Evolutionary conservation across 2,329 filamentous ascomycete genomes (phyloP).

Genomic region (Diaporthe sp.): DNA sequence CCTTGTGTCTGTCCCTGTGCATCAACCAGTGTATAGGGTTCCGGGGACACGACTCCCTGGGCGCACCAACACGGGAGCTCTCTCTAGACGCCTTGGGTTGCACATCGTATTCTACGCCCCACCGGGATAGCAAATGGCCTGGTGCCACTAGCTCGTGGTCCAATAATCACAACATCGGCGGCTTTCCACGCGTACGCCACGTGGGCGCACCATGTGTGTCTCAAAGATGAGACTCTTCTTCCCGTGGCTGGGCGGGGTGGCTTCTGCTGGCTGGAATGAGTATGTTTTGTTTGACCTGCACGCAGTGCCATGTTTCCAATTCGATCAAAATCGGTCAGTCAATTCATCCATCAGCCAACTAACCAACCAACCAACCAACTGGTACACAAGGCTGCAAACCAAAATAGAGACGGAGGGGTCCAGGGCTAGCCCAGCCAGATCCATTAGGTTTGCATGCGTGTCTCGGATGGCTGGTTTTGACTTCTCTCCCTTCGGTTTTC

Average conservation of each 20-base stretch:
- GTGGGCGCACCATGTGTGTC: slow-evolving; percentile 19
- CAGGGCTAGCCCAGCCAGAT: neutral
- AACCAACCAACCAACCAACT: neutral
- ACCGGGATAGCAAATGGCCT: neutral
- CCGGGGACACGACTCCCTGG: neutral
- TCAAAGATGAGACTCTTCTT: slow-evolving; percentile 12
- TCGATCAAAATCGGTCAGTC: neutral
- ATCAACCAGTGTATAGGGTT: too few species aligned
- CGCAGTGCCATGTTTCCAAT: neutral
- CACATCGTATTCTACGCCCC: neutral
- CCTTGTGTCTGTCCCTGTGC: neutral
- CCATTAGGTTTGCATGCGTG: neutral
- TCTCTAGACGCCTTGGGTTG: neutral
- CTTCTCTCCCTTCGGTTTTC: neutral
- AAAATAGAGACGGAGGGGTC: neutral
- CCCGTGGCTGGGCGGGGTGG: neutral
- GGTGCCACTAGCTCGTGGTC: slow-evolving; percentile 13
- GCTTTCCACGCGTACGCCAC: slow-evolving; percentile 27
- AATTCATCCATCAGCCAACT: neutral
- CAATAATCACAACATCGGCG: neutral
- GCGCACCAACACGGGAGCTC: neutral
- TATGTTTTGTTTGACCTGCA: neutral
- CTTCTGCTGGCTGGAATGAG: slow-evolving; percentile 12
- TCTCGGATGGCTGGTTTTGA: neutral
- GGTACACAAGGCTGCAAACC: neutral